Conservation (phyloP, 2,329 filamentous ascomycete species). For the Aspergillus fumigatiaffinis region DNA sequence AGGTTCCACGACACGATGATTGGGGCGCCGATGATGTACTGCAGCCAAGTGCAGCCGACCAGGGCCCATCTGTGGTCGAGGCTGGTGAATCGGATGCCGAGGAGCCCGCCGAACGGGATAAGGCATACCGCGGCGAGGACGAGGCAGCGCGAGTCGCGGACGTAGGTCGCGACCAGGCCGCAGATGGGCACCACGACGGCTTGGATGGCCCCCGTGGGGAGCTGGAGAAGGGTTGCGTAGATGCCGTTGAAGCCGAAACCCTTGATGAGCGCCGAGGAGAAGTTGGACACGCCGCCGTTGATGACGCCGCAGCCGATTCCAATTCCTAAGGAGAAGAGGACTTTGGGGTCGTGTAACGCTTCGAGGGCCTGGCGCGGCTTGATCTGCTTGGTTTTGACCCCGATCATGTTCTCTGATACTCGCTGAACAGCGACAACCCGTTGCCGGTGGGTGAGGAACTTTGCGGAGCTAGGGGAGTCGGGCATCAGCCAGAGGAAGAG, state of each 20-base stretch:
- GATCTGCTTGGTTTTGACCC: conserved; percentile 36
- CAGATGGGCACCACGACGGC: conserved; percentile 28
- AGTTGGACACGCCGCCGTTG: conserved; percentile 50
- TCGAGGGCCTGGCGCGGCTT: conserved; percentile 37
- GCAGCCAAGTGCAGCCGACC: conserved; percentile 52
- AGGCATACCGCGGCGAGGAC: conserved; percentile 27
- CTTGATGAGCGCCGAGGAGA: conserved; percentile 44
- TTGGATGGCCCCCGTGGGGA: conserved; percentile 34
- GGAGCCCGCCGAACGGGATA: conserved; percentile 43
- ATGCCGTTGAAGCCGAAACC: conserved; percentile 37
- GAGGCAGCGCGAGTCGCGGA: conserved; percentile 39
- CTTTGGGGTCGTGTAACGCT: conserved; percentile 36
- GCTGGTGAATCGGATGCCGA: conserved; percentile 48
- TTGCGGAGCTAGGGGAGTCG: conserved; percentile 36
- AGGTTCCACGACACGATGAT: conserved; percentile 52
- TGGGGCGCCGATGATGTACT: conserved; percentile 48
- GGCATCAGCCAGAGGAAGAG: conserved; percentile 35
- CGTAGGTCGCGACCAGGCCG: conserved; percentile 42
- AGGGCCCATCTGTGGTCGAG: conserved; percentile 47
- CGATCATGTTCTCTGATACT: conserved; percentile 41
- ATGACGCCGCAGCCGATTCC: conserved; percentile 45
- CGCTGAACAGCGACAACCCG: conserved; percentile 39
- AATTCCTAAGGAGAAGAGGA: conserved; percentile 38
- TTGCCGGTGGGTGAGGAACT: conserved; percentile 37
- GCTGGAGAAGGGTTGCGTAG: conserved; percentile 31